Evolutionary conservation across 2,329 filamentous ascomycete genomes (phyloP).

Genomic region (Sporothrix brasiliensis): DNA sequence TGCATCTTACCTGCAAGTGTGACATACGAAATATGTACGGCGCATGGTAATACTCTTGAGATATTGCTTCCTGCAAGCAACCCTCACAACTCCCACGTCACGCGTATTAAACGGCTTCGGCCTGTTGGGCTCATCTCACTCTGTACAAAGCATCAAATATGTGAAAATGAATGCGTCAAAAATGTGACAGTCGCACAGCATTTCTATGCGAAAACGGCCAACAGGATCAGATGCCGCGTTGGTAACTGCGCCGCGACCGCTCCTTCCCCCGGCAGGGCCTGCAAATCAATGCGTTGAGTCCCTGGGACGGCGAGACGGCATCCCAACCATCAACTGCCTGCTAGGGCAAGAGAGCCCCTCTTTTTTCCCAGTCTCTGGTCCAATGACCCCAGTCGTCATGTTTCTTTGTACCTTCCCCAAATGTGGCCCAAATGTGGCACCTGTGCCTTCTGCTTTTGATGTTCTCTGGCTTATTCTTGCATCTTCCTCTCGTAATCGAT

Average conservation of each 20-base stretch:
- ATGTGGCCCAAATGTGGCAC: not conserved
- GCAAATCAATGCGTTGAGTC: constrained; percentile 17
- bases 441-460: not conserved
- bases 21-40: too few relatives aligned
- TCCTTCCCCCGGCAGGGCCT: constrained; percentile 2
- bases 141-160: not conserved
- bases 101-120: not conserved
- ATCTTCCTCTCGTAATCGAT: constrained; percentile 18
- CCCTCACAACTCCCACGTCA: not conserved
- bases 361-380: constrained; percentile 25
- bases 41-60: not conserved
- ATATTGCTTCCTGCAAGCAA: not conserved
- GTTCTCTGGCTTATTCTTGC: constrained; percentile 1
- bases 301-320: constrained; percentile 14
- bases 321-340: constrained; percentile 6
- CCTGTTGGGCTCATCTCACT: not conserved
- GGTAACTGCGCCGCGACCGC: constrained; percentile 23
- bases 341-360: constrained; percentile 21
- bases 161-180: not conserved
- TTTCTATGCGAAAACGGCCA: not conserved
- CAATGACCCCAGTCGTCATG: constrained; percentile 25
- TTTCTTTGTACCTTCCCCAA: constrained; percentile 5
- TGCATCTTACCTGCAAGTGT: too few relatives aligned
- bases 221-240: constrained; percentile 1
- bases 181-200: not conserved